Percentiles rank a stretch among this genome's conserved stretches.
phyloP scores from a whole-genome alignment of 257 asterid genomes.

The Cinchona pubescens region DNA sequence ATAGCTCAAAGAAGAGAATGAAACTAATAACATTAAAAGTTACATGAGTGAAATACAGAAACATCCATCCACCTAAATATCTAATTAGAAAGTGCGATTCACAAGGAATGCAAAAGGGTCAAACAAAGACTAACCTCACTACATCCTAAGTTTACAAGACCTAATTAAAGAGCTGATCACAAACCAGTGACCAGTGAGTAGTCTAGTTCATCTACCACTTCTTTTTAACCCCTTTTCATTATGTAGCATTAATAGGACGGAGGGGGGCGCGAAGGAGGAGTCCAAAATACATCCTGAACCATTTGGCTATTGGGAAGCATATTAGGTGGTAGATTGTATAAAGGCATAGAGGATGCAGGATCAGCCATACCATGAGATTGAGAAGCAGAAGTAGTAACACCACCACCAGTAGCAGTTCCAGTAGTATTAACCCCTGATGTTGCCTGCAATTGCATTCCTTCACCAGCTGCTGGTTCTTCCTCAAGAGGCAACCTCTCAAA shows the following conservation, averaged over 20 bases:
- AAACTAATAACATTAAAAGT: constrained; percentile 2
- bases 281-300: constrained; percentile 60
- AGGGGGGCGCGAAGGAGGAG: constrained; percentile 54
- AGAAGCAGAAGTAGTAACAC: constrained; percentile 13
- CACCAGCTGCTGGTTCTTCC: constrained; percentile 34
- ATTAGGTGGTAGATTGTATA: constrained; percentile 45
- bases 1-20: not conserved
- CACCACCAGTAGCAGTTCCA: constrained; percentile 15
- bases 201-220: not conserved
- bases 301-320: constrained; percentile 52
- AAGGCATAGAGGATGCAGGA: constrained; percentile 29
- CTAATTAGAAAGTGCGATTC: constrained; percentile 23
- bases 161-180: constrained; percentile 14
- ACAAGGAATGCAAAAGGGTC: constrained; percentile 29
- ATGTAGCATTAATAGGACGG: constrained; percentile 33
- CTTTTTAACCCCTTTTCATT: not conserved
- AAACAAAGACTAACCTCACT: constrained; percentile 23
- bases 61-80: constrained; percentile 24
- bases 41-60: constrained; percentile 6
- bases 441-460: constrained; percentile 31
- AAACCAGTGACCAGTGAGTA: not conserved
- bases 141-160: constrained; percentile 29
- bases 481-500: constrained; percentile 69
- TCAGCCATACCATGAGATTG: constrained; percentile 31
- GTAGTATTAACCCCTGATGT: constrained; percentile 18